Conservation (phyloP, 768 basidiomycete species). For the Tricholoma saponaceum region DNA sequence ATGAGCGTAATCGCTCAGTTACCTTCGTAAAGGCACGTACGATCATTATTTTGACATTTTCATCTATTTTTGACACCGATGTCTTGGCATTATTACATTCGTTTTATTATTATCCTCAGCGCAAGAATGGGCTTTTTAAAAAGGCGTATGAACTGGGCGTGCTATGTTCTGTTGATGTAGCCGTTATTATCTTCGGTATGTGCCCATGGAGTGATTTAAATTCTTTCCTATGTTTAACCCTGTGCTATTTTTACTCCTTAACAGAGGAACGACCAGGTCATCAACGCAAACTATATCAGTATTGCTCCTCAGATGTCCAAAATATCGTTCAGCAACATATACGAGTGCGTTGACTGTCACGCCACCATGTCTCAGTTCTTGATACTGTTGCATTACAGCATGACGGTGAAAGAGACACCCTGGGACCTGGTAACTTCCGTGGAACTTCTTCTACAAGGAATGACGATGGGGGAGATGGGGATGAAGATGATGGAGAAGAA, state of each 20-base stretch:
- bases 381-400: conserved; percentile 28
- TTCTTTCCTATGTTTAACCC: conserved; percentile 11
- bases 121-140: conserved; percentile 89
- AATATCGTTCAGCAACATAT: conserved; percentile 69
- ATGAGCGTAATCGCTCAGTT: conserved; percentile 88
- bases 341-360: conserved; percentile 25
- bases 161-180: conserved; percentile 83
- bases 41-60: conserved; percentile 26
- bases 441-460: conserved; percentile 25
- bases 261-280: conserved; percentile 76
- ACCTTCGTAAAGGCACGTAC: conserved; percentile 80
- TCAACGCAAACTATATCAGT: conserved; percentile 79
- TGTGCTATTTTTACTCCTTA: conserved; percentile 40
- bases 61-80: conserved; percentile 59
- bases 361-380: conserved; percentile 1
- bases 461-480: conserved; percentile 34
- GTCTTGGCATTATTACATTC: conserved; percentile 38
- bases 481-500: conserved; percentile 24
- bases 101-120: conserved; percentile 44
- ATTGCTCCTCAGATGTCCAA: conserved; percentile 68
- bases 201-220: neutral
- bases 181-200: conserved; percentile 76
- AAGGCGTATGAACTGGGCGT: conserved; percentile 91
- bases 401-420: conserved; percentile 47
- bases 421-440: conserved; percentile 43